phyloP scores from a whole-genome alignment of 345 rosid species.

The Microcos paniculata region DNA sequence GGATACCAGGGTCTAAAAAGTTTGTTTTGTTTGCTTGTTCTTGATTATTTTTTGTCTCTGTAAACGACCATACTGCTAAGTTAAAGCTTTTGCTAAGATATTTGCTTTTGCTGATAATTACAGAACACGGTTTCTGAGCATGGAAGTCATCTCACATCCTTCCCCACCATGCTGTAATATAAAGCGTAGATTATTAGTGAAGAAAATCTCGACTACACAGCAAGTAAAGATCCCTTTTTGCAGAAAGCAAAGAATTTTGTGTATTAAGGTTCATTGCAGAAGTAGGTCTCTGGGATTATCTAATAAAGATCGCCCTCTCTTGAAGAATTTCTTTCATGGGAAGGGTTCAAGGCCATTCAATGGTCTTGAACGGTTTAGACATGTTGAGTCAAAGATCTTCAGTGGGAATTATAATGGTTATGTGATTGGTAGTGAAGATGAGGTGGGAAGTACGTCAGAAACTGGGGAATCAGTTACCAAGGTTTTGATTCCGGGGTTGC shows the following conservation, averaged over 20 bases:
- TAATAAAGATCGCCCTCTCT: not conserved
- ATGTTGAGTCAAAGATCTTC: constrained; percentile 32
- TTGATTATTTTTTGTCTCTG: not conserved
- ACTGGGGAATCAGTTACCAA: constrained; percentile 40
- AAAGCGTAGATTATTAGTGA: constrained; percentile 28
- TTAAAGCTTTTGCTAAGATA: not conserved
- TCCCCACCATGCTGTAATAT: constrained; percentile 36
- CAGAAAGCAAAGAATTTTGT: not conserved
- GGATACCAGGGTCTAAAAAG: not conserved
- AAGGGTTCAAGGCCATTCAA: constrained; percentile 20
- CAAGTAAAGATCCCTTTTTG: constrained; percentile 25
- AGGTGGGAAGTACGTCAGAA: constrained; percentile 27
- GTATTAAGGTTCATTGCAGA: constrained; percentile 18
- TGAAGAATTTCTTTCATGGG: constrained; percentile 13
- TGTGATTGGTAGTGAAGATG: constrained; percentile 59
- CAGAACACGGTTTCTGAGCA: constrained; percentile 26
- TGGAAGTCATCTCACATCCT: constrained; percentile 62
- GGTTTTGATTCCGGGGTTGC: constrained; percentile 74
- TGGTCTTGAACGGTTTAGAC: constrained; percentile 21
- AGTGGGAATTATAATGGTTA: constrained; percentile 46
- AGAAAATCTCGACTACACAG: constrained; percentile 24
- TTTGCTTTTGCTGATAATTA: not conserved
- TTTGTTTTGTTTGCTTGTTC: not conserved
- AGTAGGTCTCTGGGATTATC: constrained; percentile 29
- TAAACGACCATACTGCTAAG: not conserved